A percentile compares a stretch with the other conserved stretches of the same genome.
Conservation (phyloP, 2,329 filamentous ascomycete species). For the Fusarium luffae region DNA sequence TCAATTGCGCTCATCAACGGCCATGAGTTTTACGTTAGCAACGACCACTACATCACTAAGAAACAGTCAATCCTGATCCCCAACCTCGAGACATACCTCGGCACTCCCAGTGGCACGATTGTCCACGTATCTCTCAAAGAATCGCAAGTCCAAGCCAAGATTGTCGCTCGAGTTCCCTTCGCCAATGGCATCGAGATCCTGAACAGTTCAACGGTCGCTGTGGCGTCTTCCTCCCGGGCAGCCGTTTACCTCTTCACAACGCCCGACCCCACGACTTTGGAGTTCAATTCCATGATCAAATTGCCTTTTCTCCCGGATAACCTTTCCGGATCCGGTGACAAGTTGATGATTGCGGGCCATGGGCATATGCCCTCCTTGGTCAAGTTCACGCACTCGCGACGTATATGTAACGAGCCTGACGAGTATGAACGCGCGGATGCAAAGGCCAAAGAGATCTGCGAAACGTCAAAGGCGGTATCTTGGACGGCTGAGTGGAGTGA, state of each 20-base stretch:
- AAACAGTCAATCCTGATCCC: constrained; percentile 42
- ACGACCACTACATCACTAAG: constrained; percentile 52
- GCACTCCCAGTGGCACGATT: constrained; percentile 49
- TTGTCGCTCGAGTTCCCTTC: constrained; percentile 52
- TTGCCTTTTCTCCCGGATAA: constrained; percentile 57
- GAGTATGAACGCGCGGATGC: constrained; percentile 40
- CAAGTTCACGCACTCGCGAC: constrained; percentile 48
- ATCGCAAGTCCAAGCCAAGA: constrained; percentile 26
- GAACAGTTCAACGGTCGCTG: constrained; percentile 53
- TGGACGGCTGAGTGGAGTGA: constrained; percentile 53
- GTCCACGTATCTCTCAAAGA: constrained; percentile 49
- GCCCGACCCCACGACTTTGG: constrained; percentile 1
- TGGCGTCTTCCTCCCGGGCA: constrained; percentile 49
- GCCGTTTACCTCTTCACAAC: constrained; percentile 27
- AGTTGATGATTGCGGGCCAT: constrained; percentile 56
- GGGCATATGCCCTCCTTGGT: constrained; percentile 50
- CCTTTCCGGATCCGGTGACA: constrained; percentile 46
- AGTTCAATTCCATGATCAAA: constrained; percentile 3
- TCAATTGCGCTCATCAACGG: constrained; percentile 50
- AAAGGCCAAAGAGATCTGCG: not conserved
- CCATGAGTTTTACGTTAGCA: constrained; percentile 56
- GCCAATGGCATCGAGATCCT: constrained; percentile 56
- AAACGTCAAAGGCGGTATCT: constrained; percentile 28
- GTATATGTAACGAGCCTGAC: constrained; percentile 50
- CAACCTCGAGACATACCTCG: constrained; percentile 50